Percentiles rank a stretch among this genome's conserved stretches.
phyloP scores from a whole-genome alignment of 2,329 filamentous ascomycete genomes.

The Hymenoscyphus repandus region DNA sequence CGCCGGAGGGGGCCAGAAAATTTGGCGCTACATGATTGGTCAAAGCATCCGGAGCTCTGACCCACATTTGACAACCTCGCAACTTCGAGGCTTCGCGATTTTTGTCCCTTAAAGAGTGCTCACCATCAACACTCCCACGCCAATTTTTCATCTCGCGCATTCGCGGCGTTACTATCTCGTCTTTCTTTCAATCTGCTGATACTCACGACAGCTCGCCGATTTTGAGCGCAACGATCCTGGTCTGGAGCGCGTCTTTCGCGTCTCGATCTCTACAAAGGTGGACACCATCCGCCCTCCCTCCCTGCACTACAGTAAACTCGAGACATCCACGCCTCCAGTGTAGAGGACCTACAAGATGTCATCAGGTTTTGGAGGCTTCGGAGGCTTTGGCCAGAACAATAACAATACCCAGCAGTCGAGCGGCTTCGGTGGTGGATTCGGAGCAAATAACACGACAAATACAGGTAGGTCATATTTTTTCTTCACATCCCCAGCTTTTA shows the following conservation, averaged over 20 bases:
- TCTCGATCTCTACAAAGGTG: conserved; percentile 10
- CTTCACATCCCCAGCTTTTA: conserved; percentile 8
- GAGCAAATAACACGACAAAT: conserved; percentile 29
- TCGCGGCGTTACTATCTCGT: conserved; percentile 16
- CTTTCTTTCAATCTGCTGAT: conserved; percentile 26
- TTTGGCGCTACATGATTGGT: no score
- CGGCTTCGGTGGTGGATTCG: conserved; percentile 52
- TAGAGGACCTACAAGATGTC: conserved; percentile 26
- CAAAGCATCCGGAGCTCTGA: neutral
- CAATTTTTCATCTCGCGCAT: conserved; percentile 11
- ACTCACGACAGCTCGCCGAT: conserved; percentile 20
- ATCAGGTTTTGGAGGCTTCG: conserved; percentile 53
- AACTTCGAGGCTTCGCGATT: neutral
- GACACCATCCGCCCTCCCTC: conserved; percentile 10
- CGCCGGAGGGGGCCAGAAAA: no score
- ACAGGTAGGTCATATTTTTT: conserved; percentile 30
- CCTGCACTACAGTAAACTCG: conserved; percentile 8
- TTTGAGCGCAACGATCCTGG: conserved; percentile 24
- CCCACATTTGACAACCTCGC: neutral
- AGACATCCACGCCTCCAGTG: conserved; percentile 3
- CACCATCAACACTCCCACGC: conserved; percentile 3
- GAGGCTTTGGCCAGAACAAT: conserved; percentile 54
- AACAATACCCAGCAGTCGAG: conserved; percentile 39
- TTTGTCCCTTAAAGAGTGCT: neutral
- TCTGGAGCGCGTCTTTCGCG: conserved; percentile 24